Conservation (phyloP, 495 filamentous ascomycete species). For the Alectoria sarmentosa region DNA sequence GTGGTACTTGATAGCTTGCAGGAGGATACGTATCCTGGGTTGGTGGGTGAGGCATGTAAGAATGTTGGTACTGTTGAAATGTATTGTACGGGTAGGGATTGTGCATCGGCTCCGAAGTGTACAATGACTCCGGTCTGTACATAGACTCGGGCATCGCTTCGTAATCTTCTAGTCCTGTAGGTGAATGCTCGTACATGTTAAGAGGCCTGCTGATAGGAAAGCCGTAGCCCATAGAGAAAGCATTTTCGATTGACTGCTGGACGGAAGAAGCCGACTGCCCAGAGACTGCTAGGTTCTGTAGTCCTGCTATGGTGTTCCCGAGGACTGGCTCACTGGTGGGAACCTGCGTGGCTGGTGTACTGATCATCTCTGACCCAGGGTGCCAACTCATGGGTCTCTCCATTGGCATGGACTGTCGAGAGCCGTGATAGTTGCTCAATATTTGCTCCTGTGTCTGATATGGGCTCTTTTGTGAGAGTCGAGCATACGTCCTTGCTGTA, state of each 20-base stretch:
- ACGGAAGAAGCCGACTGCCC: conserved; percentile 11
- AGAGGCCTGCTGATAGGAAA: background rate
- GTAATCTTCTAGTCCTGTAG: conserved; percentile 3
- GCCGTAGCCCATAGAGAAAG: conserved; percentile 21
- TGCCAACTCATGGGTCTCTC: conserved; percentile 66
- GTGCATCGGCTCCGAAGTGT: conserved; percentile 1
- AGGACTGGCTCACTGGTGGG: conserved; percentile 14
- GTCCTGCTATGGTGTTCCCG: conserved; percentile 23
- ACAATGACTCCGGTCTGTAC: background rate
- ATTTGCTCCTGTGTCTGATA: conserved; percentile 18
- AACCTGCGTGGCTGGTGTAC: background rate
- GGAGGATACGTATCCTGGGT: conserved; percentile 17
- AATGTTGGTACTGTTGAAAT: conserved; percentile 5
- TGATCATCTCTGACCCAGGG: conserved; percentile 32
- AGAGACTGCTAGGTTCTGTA: conserved; percentile 22
- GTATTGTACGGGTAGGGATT: conserved; percentile 5
- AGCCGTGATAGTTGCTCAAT: conserved; percentile 24
- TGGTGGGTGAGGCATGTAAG: conserved; percentile 5
- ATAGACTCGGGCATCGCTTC: background rate
- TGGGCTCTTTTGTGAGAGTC: conserved; percentile 8
- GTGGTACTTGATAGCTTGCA: conserved; percentile 12
- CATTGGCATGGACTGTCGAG: conserved; percentile 28
- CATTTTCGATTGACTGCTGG: conserved; percentile 22
- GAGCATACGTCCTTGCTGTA: conserved; percentile 27
- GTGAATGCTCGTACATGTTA: background rate